These are phyloP conservation scores for Phytophthora pseudosyringae DNA, from an alignment of 352 stramenopile species.

Conservation along the genomic window DNA sequence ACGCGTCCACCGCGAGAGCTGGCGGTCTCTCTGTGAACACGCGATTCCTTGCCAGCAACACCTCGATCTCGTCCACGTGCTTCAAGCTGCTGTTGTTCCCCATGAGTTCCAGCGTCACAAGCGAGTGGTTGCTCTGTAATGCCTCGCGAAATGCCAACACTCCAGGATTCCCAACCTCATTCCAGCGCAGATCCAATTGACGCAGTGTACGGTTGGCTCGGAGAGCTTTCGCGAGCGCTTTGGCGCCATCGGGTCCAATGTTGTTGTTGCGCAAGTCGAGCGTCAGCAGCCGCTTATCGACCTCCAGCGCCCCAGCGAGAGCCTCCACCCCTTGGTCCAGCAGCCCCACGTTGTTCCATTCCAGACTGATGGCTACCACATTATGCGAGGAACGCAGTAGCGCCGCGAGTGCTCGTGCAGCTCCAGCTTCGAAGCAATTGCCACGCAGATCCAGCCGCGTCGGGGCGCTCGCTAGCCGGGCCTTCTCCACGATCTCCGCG, in stretches of 20 bases:
- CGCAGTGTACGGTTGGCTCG: constrained; percentile 67
- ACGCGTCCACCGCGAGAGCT: constrained; percentile 30
- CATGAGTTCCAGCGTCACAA: constrained; percentile 69
- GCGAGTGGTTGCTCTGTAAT: constrained; percentile 72
- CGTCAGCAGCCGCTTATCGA: constrained; percentile 65
- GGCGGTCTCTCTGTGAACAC: constrained; percentile 35
- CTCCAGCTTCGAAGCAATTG: constrained; percentile 77
- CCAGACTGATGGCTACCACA: constrained; percentile 66
- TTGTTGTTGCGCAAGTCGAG: constrained; percentile 90
- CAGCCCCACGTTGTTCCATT: constrained; percentile 89
- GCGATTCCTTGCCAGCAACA: constrained; percentile 63
- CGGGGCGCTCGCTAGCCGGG: constrained; percentile 45
- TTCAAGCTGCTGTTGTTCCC: constrained; percentile 84
- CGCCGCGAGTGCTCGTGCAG: constrained; percentile 55
- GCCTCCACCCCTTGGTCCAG: constrained; percentile 75
- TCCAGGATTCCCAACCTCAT: constrained; percentile 78
- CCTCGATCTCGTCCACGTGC: constrained; percentile 70
- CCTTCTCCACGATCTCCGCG: constrained; percentile 54
- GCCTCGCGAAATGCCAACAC: constrained; percentile 74
- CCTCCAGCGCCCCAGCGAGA: constrained; percentile 62
- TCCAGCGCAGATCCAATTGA: constrained; percentile 84
- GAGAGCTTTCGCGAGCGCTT: constrained; percentile 63
- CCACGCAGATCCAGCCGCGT: constrained; percentile 69
- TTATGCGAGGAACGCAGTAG: constrained; percentile 61
- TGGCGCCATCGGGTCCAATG: constrained; percentile 73